Base-by-base conservation (phyloP, 176 grass and related monocot genomes). In the Carex kokanica region DNA sequence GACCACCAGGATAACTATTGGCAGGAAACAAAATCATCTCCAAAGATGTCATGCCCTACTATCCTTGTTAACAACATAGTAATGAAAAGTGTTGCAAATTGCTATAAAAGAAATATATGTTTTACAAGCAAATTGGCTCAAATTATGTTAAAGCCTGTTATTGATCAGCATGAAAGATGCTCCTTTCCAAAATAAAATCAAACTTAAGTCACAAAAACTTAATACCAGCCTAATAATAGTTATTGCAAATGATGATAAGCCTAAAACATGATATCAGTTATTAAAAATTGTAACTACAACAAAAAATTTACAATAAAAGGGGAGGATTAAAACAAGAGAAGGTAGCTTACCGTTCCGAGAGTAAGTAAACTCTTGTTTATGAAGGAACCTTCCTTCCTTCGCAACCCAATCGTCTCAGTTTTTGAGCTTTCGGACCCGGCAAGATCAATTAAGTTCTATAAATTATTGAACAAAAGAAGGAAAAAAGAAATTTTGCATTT, bases 331-430 rank as follows among this genome's bases (percentile, higher is more conserved):
- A 84, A 60, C 31, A 64, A 27, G 34, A 83, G 71, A 58, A 64
- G 56, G 72, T 77, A 54, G 84, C 92, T 88, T 87, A 98, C 95
- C 59, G 95, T 98, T 86, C 95, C 95, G 64, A 98, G 95, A 72
- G 95, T 98, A 73, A 98, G 95, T 74, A 98, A 83, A 86, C 95
- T 98, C 80, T 98, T 98, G 82, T 98, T 98, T 87, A 98, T 98
- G 66, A 94, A 98, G 86, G 95, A 94, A 90, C 95, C 95, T 83
- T 98, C 95, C 85, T 98, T 98, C 55, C 95, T 92, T 54, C 95
- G 87, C 83, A 98, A 84, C 54, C 95, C 95, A 82, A 91, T 95
- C 86, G 95, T 98, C 92, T 98, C 95, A 72, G 95, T 90, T 85
- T 98, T 98, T 8, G 95, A 98, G 87, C 95, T 98, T 90, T 98